These are phyloP conservation scores for Cylindrodendrum hubeiense DNA, from an alignment of 2,329 filamentous ascomycete species.

Conservation along the genomic window DNA sequence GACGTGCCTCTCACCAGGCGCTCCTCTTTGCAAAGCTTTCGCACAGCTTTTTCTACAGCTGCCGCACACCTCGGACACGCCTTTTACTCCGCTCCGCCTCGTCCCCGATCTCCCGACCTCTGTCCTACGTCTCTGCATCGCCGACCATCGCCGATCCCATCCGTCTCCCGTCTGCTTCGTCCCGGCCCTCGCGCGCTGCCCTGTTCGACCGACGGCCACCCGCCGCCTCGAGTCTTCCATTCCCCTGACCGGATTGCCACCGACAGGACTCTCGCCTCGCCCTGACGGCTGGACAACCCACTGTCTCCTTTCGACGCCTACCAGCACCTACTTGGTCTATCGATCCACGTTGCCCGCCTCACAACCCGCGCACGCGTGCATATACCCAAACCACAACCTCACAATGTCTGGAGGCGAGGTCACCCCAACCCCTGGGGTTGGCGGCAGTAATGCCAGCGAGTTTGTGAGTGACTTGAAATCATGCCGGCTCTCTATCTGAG, in stretches of 20 bases:
- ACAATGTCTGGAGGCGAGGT: constrained; percentile 52
- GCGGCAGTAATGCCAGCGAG: constrained; percentile 88
- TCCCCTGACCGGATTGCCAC: constrained; percentile 20
- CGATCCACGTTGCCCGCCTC: constrained; percentile 7
- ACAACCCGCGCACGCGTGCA: constrained; percentile 14
- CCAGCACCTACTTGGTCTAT: constrained; percentile 13
- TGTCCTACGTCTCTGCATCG: constrained; percentile 22
- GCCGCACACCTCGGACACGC: constrained; percentile 22
- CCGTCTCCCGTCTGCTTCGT: constrained; percentile 10
- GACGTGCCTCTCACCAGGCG: constrained; percentile 26
- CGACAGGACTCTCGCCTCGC: constrained; percentile 30
- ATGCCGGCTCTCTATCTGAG: neutral
- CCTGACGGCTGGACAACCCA: constrained; percentile 31
- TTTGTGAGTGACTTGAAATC: constrained; percentile 75
- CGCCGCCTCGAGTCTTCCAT: constrained; percentile 1
- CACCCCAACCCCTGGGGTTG: constrained; percentile 50
- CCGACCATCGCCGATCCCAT: constrained; percentile 21
- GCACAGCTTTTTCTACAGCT: constrained; percentile 25
- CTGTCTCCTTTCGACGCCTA: constrained; percentile 25
- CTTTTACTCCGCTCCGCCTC: constrained; percentile 29
- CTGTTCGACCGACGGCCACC: constrained; percentile 3
- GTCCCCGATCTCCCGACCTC: constrained; percentile 23
- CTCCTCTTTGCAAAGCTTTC: constrained; percentile 27
- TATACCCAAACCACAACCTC: constrained; percentile 13
- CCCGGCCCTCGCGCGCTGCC: constrained; percentile 23